phyloP scores from a whole-genome alignment of 2,329 filamentous ascomycete species.

The Sarocladium kiliense region DNA sequence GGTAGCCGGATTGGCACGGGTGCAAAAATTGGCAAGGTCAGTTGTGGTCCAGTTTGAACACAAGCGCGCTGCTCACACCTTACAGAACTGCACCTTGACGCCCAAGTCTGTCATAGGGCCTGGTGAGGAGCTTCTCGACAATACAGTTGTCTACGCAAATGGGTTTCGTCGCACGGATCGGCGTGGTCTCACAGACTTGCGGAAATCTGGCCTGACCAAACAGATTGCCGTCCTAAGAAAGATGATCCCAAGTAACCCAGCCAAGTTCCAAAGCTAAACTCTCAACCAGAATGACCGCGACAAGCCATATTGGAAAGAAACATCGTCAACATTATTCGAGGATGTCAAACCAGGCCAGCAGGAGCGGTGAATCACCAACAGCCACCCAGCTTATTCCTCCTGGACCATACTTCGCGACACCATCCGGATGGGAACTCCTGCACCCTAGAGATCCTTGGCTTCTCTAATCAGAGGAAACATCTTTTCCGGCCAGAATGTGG shows the following conservation, averaged over 20 bases:
- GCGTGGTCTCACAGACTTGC: constrained; percentile 56
- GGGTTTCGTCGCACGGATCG: constrained; percentile 53
- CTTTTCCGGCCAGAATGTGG: too few species aligned
- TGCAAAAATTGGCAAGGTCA: constrained; percentile 58
- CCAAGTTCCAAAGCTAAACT: constrained; percentile 37
- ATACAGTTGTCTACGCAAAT: constrained; percentile 64
- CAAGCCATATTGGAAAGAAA: neutral
- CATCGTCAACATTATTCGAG: too few species aligned
- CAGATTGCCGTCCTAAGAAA: constrained; percentile 64
- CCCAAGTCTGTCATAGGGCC: constrained; percentile 55
- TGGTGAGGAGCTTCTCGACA: constrained; percentile 56
- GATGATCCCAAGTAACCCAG: constrained; percentile 60
- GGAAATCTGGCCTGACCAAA: constrained; percentile 58
- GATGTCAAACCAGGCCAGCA: too few species aligned
- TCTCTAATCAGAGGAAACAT: too few species aligned
- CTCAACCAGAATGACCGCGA: too few species aligned
- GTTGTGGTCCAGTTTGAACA: constrained; percentile 12
- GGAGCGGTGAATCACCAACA: too few species aligned
- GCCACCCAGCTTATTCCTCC: too few species aligned
- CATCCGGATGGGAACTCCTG: too few species aligned
- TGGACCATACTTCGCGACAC: too few species aligned
- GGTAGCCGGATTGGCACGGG: constrained; percentile 55
- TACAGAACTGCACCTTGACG: constrained; percentile 65
- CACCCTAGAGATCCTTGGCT: too few species aligned
- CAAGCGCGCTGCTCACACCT: constrained; percentile 19